Percentiles rank a stretch among this genome's conserved stretches.
phyloP scores from a whole-genome alignment of 2,329 filamentous ascomycete genomes.

The Arachnomyces sp. region DNA sequence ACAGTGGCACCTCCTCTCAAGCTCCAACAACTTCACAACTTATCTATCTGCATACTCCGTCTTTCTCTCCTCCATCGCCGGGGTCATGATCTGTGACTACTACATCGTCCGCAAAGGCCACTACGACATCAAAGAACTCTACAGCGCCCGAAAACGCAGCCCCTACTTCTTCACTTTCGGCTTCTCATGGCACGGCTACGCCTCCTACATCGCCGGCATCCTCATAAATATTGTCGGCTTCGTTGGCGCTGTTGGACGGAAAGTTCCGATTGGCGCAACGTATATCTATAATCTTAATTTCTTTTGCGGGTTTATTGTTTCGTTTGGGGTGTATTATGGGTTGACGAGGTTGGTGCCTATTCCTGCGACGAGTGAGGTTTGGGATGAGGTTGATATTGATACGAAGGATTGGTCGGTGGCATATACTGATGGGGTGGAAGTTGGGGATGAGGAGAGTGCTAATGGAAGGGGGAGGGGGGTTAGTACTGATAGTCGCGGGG shows the following conservation, averaged over 20 bases:
- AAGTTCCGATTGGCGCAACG: slow-evolving; percentile 66
- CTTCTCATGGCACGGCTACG: slow-evolving; percentile 75
- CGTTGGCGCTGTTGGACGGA: slow-evolving; percentile 63
- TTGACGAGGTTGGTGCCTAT: slow-evolving; percentile 64
- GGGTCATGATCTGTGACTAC: slow-evolving; percentile 85
- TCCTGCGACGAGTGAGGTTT: slow-evolving; percentile 62
- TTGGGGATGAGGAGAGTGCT: slow-evolving; percentile 17
- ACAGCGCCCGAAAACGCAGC: slow-evolving; percentile 52
- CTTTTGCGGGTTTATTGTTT: slow-evolving; percentile 72
- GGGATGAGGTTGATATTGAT: slow-evolving; percentile 61
- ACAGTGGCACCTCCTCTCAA: slow-evolving; percentile 58
- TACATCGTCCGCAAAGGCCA: slow-evolving; percentile 78
- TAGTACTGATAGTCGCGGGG: no score
- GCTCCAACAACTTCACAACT: slow-evolving; percentile 76
- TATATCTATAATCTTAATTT: slow-evolving; percentile 91
- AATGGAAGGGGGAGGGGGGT: no score
- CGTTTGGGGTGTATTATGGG: slow-evolving; percentile 57
- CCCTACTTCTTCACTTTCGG: slow-evolving; percentile 69
- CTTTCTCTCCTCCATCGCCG: slow-evolving; percentile 86
- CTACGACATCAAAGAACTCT: slow-evolving; percentile 68
- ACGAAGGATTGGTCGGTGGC: slow-evolving; percentile 21
- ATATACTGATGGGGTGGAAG: slow-evolving; percentile 23
- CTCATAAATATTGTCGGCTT: slow-evolving; percentile 89
- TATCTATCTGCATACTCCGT: slow-evolving; percentile 89
- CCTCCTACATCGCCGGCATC: slow-evolving; percentile 73